Percentiles rank a stretch among this genome's conserved stretches.
Conservation (phyloP, 2,329 filamentous ascomycete genomes). For the Colletotrichum acutatum region DNA sequence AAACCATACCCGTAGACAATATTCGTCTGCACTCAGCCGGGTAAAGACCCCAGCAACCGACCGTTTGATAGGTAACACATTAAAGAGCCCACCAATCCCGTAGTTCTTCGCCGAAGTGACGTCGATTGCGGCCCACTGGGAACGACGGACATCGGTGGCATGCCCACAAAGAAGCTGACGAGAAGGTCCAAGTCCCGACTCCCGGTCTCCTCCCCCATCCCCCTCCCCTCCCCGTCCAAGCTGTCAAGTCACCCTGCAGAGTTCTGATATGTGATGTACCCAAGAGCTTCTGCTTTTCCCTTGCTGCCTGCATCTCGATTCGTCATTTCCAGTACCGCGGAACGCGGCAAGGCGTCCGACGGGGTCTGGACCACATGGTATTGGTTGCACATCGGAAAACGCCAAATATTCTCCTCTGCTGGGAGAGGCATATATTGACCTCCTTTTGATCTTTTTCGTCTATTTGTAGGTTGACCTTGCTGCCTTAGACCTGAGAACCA, state of each 20-base stretch:
- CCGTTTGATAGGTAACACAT: background rate
- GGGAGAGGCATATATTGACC: background rate
- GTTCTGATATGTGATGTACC: constrained; percentile 29
- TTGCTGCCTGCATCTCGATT: background rate
- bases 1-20: background rate
- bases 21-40: background rate
- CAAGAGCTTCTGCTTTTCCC: background rate
- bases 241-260: constrained; percentile 20
- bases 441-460: background rate
- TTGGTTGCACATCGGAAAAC: background rate
- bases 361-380: background rate
- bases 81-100: background rate
- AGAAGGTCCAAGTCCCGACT: background rate
- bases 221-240: constrained; percentile 7
- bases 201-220: background rate
- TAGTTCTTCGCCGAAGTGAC: constrained; percentile 6
- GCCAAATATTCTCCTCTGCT: background rate
- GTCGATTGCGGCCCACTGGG: constrained; percentile 19
- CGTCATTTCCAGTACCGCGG: constrained; percentile 29
- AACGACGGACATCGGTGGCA: background rate
- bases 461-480: background rate
- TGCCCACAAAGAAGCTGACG: background rate
- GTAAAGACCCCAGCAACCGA: background rate
- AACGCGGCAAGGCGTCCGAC: constrained; percentile 21
- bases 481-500: no score